Evolutionary conservation across 768 basidiomycete species (phyloP).

Genomic region (Pulveroboletus sp.): DNA sequence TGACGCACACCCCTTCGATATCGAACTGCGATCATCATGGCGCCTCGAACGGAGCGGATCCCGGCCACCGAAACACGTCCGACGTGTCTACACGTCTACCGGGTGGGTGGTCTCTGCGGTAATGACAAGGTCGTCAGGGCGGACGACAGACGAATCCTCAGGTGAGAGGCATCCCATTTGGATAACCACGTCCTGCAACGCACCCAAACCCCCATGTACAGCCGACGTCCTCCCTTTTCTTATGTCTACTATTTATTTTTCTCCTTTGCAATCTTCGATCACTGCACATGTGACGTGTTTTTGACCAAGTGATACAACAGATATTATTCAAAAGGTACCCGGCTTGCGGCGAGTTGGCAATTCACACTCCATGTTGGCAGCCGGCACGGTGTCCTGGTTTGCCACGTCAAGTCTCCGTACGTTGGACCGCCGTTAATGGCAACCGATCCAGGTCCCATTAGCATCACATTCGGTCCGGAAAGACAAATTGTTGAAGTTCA

Average conservation of each 20-base stretch:
- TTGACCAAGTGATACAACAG: conserved; percentile 8
- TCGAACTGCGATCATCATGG: background rate
- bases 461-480: conserved; percentile 14
- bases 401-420: conserved; percentile 27
- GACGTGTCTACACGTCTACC: conserved; percentile 26
- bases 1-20: background rate
- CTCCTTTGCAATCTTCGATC: too few species aligned
- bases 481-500: conserved; percentile 7
- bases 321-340: conserved; percentile 22
- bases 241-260: too few species aligned
- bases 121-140: conserved; percentile 27
- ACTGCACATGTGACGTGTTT: background rate
- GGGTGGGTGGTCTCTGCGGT: conserved; percentile 24
- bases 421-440: conserved; percentile 18
- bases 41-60: background rate
- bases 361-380: conserved; percentile 19
- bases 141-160: conserved; percentile 24
- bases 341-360: conserved; percentile 17
- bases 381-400: conserved; percentile 17
- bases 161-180: conserved; percentile 13
- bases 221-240: too few species aligned
- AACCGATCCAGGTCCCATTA: conserved; percentile 15
- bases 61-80: conserved; percentile 1
- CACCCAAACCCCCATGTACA: too few species aligned
- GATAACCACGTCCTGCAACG: too few species aligned